phyloP scores from a whole-genome alignment of 2,329 filamentous ascomycete genomes.

The Whalleya microplaca region DNA sequence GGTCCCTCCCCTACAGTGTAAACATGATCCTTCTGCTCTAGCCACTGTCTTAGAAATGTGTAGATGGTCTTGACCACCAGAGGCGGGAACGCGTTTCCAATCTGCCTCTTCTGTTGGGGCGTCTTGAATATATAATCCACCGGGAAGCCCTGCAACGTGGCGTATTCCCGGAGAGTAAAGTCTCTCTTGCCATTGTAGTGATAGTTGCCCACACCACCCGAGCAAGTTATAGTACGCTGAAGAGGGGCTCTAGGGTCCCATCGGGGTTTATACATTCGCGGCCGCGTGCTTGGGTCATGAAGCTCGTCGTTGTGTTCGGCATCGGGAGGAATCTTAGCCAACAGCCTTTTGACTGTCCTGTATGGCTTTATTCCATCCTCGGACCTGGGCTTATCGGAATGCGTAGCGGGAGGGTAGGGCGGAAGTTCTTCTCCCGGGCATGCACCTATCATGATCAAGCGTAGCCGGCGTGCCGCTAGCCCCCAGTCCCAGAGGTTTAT shows the following conservation, averaged over 20 bases:
- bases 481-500: slow-evolving; percentile 57
- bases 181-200: slow-evolving; percentile 67
- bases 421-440: slow-evolving; percentile 74
- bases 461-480: slow-evolving; percentile 51
- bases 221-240: slow-evolving; percentile 65
- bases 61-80: slow-evolving; percentile 55
- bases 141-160: slow-evolving; percentile 72
- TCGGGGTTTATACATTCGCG: slow-evolving; percentile 34
- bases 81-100: slow-evolving; percentile 80
- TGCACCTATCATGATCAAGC: slow-evolving; percentile 61
- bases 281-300: slow-evolving; percentile 43
- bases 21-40: slow-evolving; percentile 49
- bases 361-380: slow-evolving; percentile 41
- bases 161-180: slow-evolving; percentile 70
- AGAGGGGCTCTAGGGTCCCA: slow-evolving; percentile 55
- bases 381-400: slow-evolving; percentile 44
- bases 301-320: slow-evolving; percentile 37
- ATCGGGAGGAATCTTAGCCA: slow-evolving; percentile 40
- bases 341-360: slow-evolving; percentile 49
- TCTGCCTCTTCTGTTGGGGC: slow-evolving; percentile 60
- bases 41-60: slow-evolving; percentile 50
- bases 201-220: slow-evolving; percentile 60
- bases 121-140: slow-evolving; percentile 59
- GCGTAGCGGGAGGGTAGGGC: slow-evolving; percentile 64
- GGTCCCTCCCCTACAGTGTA: slow-evolving; percentile 19